phyloP scores from a whole-genome alignment of 345 rosid genomes.

The Clausena lansium region DNA sequence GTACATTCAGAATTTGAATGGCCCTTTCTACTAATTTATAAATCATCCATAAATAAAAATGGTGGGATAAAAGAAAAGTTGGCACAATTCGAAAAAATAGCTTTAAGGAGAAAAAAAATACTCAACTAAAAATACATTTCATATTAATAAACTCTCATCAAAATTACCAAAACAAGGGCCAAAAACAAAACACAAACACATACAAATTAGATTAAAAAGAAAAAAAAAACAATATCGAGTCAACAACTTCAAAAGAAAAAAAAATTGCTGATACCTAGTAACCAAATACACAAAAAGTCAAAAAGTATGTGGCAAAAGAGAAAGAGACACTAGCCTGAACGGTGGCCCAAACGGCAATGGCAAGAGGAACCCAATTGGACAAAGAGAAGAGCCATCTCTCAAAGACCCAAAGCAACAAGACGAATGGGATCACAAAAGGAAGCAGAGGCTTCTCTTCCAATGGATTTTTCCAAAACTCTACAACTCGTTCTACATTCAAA shows the following conservation, averaged over 20 bases:
- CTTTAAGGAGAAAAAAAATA: neutral
- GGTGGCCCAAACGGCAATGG: constrained; percentile 87
- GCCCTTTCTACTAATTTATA: neutral
- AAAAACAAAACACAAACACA: neutral
- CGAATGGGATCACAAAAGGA: constrained; percentile 53
- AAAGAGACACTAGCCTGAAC: constrained; percentile 51
- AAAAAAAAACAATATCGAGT: neutral
- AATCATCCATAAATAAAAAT: neutral
- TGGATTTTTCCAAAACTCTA: constrained; percentile 55
- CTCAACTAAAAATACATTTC: neutral
- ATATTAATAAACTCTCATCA: neutral
- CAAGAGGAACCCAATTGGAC: constrained; percentile 91
- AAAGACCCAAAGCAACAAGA: constrained; percentile 64
- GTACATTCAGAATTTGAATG: no score
- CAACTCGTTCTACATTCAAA: constrained; percentile 37
- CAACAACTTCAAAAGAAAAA: neutral
- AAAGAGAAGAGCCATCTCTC: constrained; percentile 91
- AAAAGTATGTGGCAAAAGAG: neutral
- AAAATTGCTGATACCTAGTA: neutral
- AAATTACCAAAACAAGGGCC: neutral
- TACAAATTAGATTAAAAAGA: neutral
- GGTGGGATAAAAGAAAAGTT: neutral
- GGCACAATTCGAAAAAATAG: neutral
- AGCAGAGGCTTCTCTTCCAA: constrained; percentile 60
- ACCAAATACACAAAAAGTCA: neutral